Evolutionary conservation across 768 basidiomycete genomes (phyloP), one percentile per base, ranked within the genome.

Genomic region (Pisolithus albus): DNA sequence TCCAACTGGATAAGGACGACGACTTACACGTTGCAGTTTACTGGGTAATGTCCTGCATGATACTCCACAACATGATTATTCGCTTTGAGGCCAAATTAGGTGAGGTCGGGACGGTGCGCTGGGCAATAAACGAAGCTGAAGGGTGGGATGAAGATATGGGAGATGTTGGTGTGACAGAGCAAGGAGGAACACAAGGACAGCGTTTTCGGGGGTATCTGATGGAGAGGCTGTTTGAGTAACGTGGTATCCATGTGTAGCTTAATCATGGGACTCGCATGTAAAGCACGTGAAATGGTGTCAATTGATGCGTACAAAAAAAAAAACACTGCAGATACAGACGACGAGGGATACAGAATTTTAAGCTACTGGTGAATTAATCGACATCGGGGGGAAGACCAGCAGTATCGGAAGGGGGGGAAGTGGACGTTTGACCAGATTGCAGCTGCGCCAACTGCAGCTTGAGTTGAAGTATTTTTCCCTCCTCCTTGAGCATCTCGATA

Each of bases 1-100:
- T 41, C 6, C 7, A 32, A 4, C 23, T 50, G 19, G 9, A 42
- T 7, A 28, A n/a, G 16, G 49, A 40, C 2, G 21, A 41, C 15
- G 10, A 50, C 18, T 28, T 50, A 15, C 8, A 41, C 10, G 11
- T 30, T 41, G 39, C 49, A 2, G 3, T 40, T 26, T 18, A 40
- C 28, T 50, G 49, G 40, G 30, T 41, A 4, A 15, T 18, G 26
- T 50, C 39, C 28, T 40, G 37, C 28, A 30, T 50, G n/a, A 50
- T 50, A 19, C 39, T 50, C 11, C 49, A 50, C 8, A 50, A 50
- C 26, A 50, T 50, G 40, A 41, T 41, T 18, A 41, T 41, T 41
- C 18, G 9, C 2, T n/a, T 41, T 41, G 40, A 41, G 40, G 40
- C 10, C 10, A 21, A 41, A 9, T 19, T 41, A 18, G 40, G 40